Conservation (phyloP, 208 protist genomes). For the Acanthamoeba rhysodes region DNA sequence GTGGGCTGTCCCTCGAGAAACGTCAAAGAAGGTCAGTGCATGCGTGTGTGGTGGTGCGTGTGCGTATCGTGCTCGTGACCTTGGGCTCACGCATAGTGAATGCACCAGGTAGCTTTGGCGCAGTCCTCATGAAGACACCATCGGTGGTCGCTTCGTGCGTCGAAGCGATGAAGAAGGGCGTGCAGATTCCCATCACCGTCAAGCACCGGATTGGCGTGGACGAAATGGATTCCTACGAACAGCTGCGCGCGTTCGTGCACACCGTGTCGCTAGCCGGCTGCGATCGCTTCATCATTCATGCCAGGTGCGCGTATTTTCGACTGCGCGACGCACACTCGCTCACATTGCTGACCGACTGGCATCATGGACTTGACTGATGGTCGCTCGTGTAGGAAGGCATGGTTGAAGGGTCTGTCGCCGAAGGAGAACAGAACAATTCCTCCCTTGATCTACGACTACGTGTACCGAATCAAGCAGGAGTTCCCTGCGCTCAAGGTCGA, state of each 20-base stretch:
- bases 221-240: slow-evolving; percentile 52
- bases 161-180: slow-evolving; percentile 28
- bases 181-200: slow-evolving; percentile 13
- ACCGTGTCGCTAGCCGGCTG: slow-evolving; percentile 14
- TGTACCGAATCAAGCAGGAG: slow-evolving; percentile 53
- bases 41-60: neutral
- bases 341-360: neutral
- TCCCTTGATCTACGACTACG: slow-evolving; percentile 23
- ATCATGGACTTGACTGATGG: no score
- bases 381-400: neutral
- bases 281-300: slow-evolving; percentile 50
- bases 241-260: slow-evolving; percentile 44
- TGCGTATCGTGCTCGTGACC: no score
- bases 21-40: neutral
- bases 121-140: slow-evolving; percentile 47
- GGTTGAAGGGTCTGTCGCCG: slow-evolving; percentile 33
- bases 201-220: slow-evolving; percentile 70
- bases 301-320: neutral
- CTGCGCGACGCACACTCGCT: neutral
- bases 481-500: slow-evolving; percentile 35
- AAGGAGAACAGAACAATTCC: slow-evolving; percentile 49
- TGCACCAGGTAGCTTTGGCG: slow-evolving; percentile 27
- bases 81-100: neutral
- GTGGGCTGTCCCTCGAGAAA: slow-evolving; percentile 35
- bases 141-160: slow-evolving; percentile 28